Conservation (phyloP, 208 protist species). For the Acanthamoeba sp. region DNA sequence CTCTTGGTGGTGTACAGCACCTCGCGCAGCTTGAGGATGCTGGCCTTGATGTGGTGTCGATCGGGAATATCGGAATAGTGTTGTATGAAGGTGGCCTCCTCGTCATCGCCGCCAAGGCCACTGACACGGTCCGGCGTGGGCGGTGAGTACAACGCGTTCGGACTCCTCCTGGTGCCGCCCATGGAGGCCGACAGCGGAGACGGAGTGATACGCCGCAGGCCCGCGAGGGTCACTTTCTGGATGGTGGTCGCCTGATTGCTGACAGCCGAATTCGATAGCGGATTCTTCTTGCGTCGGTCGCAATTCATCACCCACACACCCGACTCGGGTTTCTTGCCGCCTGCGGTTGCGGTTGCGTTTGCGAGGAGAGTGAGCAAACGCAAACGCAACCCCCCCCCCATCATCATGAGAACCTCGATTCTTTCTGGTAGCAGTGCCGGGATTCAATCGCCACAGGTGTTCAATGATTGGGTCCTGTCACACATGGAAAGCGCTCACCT, state of each 20-base stretch:
- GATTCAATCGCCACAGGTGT: constrained; percentile 25
- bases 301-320: constrained; percentile 19
- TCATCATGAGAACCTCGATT: not conserved
- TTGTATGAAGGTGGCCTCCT: constrained; percentile 14
- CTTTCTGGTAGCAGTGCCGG: not conserved
- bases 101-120: not conserved
- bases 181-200: not conserved
- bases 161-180: no score
- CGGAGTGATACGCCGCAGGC: not conserved
- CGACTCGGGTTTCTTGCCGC: not conserved
- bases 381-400: not conserved
- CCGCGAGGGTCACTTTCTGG: not conserved
- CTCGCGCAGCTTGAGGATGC: constrained; percentile 1
- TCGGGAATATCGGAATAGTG: not conserved
- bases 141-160: not conserved
- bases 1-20: constrained; percentile 7
- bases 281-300: constrained; percentile 1
- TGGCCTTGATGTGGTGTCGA: not conserved
- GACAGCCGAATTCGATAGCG: not conserved
- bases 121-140: not conserved
- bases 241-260: not conserved
- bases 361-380: no score
- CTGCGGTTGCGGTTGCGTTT: no score
- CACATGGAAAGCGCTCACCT: no score
- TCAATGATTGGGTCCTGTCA: not conserved